Base-by-base conservation (phyloP, 345 rosid species). In the Ailanthus altissimus region DNA sequence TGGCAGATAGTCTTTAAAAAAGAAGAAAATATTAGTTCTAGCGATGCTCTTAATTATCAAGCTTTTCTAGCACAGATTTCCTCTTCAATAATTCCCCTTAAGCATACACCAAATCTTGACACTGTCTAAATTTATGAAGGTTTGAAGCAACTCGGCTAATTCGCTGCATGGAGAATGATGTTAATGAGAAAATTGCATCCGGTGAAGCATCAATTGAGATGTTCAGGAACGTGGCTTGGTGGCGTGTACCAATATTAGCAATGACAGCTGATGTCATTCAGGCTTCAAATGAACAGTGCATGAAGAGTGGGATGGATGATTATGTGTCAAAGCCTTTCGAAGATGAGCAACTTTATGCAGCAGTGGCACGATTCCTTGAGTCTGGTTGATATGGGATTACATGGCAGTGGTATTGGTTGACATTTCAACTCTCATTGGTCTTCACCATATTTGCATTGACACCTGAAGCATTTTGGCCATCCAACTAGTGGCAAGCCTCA, bases 231-330 rank as follows among this genome's bases (percentile, higher is more conserved):
- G 84, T 78, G 66, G 78, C 77, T 68, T 66, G 74, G 63, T 91
- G 97, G 97, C 94, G 82, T 63, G 79, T 89, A 40, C 98, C 98
- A 2, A 90, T 94, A 84, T 77, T 94, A 84, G 97, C 97, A 28
- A 93, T 94, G 97, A 93, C 98, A 45, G 98, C 98, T 68, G 98
- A 94, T 75, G 97, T 93, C 69, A 91, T 85, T 80, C 97, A 90
- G 80, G 94, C 90, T 76, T 90, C 93, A 56, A 85, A 86, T 46
- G 97, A 93, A 78, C 80, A 87, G 75, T 93, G 97, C 79, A 26
- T 85, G 79, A 86, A 86, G 79, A 91, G 94, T 75, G 98, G 98
- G 76, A 94, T 94, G 97, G 94, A 94, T 84, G 95, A 84, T 73
- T 90, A 84, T 64, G 95, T 94, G 23, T 84, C 93, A 1, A 94